Conservation (phyloP, 495 filamentous ascomycete genomes). For the Talaromyces ruber region DNA sequence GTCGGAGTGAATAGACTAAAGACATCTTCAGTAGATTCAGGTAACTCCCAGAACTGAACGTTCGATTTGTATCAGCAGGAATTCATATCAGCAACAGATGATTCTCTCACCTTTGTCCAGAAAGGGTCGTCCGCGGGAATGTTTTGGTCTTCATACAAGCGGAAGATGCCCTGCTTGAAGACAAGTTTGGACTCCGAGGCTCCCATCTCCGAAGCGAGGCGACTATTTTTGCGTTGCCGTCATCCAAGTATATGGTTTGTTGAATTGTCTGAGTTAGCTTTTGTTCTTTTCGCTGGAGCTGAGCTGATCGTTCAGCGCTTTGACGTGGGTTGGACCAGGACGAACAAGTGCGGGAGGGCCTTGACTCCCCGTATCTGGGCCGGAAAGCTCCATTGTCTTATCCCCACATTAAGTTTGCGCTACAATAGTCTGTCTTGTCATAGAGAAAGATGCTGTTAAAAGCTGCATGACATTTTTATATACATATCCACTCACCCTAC, state of each 20-base stretch:
- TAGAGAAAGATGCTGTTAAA: too few species aligned
- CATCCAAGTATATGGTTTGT: background rate
- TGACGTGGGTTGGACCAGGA: background rate
- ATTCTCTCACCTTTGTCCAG: constrained; percentile 75
- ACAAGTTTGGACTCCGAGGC: constrained; percentile 98
- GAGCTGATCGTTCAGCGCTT: background rate
- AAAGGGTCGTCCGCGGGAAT: constrained; percentile 86
- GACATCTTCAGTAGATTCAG: constrained; percentile 90
- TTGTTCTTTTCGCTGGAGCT: background rate
- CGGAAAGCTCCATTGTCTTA: background rate
- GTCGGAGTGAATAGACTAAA: constrained; percentile 93
- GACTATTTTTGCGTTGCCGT: background rate
- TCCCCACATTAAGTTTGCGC: background rate
- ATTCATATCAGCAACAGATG: constrained; percentile 5
- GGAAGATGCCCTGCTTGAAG: constrained; percentile 99
- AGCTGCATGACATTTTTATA: too few species aligned
- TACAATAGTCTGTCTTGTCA: background rate
- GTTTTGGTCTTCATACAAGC: constrained; percentile 79
- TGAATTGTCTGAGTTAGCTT: background rate
- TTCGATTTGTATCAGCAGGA: background rate
- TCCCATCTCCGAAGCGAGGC: constrained; percentile 54
- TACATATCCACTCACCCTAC: too few species aligned
- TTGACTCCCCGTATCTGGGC: background rate
- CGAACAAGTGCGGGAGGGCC: background rate
- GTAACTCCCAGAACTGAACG: constrained; percentile 84